Evolutionary conservation across 1,284 basidiomycete species (phyloP), one percentile per base, ranked within the genome.

Genomic region (Trametes sp.): DNA sequence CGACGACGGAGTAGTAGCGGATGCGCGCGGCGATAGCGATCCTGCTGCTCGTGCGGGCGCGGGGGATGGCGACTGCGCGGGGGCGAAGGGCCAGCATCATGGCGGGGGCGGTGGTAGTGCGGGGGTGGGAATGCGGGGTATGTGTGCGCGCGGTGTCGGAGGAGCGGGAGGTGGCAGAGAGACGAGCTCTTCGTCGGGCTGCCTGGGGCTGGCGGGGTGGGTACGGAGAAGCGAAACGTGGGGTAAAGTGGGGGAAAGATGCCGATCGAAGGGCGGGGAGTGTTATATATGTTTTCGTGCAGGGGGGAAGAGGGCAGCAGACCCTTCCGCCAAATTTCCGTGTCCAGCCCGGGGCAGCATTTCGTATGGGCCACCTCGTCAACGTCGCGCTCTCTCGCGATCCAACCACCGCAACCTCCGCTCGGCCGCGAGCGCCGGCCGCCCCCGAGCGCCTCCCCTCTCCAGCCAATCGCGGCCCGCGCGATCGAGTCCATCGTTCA

Each of bases 1-100:
- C 58, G 57, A 74, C 73, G 52, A 77, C 71, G 36, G 70, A 70
- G 68, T 75, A 75, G 61, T 63, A 73, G 42, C 75, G 65, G 24
- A 72, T 59, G 11, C 70, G 67, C 21, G 69, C 65, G 35, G 71
- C 62, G 44, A 67, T 46, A 45, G 65, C 57, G 54, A 71, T 62
- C 24, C 66, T 49, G 53, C 59, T 67, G 57, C 69, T 64, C 21
- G 57, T 57, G 67, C 64, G 71, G 41, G 69, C 61, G 42, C 69
- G 69, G 55, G 61, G 69, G 45, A 72, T 68, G 45, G 65, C 67
- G 41, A 69, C 49, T n/a, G 66, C 64, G 63, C 68, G 66, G 36
- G 73, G 61, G 56, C 66, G 69, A 36, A 73, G 62, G 29, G 73
- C 73, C 28, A 72, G 57, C 72, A 74, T 73, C 62, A 55, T 46